Evolutionary conservation across 179 eudicot genomes (phyloP).

Genomic region (Amaranthus tricolor): DNA sequence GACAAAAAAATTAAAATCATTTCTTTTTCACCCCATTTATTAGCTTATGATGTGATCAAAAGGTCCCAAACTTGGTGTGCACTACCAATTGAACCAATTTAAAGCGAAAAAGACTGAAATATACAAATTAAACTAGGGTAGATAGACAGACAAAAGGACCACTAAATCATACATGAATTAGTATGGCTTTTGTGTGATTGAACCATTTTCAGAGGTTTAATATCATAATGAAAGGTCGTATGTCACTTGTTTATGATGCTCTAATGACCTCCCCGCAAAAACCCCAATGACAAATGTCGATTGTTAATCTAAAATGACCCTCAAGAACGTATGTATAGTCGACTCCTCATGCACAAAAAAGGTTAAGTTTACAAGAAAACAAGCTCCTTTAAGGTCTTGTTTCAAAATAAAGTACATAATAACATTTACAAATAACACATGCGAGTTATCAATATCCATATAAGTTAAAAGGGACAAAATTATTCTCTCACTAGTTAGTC

Average conservation of each 20-base stretch:
- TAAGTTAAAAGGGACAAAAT: neutral
- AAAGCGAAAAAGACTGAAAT: conserved; percentile 27
- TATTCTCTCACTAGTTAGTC: too few relatives aligned
- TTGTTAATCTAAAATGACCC: neutral
- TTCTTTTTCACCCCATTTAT: conserved; percentile 17
- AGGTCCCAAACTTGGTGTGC: conserved; percentile 27
- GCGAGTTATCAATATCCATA: neutral
- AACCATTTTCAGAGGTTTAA: conserved; percentile 1
- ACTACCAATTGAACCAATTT: conserved; percentile 17
- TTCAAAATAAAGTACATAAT: neutral
- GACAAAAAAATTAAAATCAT: conserved; percentile 19
- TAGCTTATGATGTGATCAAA: conserved; percentile 29
- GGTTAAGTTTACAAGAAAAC: neutral
- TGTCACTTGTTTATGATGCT: neutral
- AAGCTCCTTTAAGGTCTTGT: neutral
- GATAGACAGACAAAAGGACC: conserved; percentile 24
- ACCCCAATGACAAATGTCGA: conserved; percentile 6
- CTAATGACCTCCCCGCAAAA: neutral
- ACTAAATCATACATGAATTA: conserved; percentile 12
- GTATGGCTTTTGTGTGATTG: conserved; percentile 2
- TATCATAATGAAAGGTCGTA: neutral
- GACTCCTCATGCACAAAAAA: too few relatives aligned
- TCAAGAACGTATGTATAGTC: neutral
- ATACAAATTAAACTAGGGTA: conserved; percentile 17
- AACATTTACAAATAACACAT: neutral